Conservation (phyloP, 2,329 filamentous ascomycete genomes). For the Simplicillium sp. region DNA sequence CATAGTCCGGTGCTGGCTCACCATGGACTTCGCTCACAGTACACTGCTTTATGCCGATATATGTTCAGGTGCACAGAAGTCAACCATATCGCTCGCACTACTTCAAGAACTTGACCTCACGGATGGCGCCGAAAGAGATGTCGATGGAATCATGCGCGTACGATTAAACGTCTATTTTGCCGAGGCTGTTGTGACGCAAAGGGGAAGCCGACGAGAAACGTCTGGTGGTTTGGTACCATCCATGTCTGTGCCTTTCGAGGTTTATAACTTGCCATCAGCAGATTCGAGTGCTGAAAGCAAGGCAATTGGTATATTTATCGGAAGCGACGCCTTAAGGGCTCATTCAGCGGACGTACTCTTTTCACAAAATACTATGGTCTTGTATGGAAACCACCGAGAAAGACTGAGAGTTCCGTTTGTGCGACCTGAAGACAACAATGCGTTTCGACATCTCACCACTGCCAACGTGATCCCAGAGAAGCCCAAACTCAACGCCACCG, state of each 20-base stretch:
- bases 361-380: conserved; percentile 79
- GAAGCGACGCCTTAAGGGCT: conserved; percentile 75
- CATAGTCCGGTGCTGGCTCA: conserved; percentile 94
- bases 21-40: conserved; percentile 79
- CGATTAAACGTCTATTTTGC: conserved; percentile 80
- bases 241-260: conserved; percentile 70
- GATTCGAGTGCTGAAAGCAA: conserved; percentile 31
- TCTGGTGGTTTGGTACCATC: conserved; percentile 65
- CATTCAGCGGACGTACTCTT: conserved; percentile 88
- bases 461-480: conserved; percentile 44
- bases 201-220: conserved; percentile 61
- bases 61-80: conserved; percentile 85
- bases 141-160: conserved; percentile 58
- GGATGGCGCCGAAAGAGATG: conserved; percentile 54
- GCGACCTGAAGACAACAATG: conserved; percentile 74
- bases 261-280: conserved; percentile 42
- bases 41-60: conserved; percentile 85
- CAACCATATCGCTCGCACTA: conserved; percentile 67
- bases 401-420: conserved; percentile 88
- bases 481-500: conserved; percentile 47
- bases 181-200: conserved; percentile 74
- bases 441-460: conserved; percentile 71
- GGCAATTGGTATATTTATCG: conserved; percentile 75
- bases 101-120: conserved; percentile 64
- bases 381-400: conserved; percentile 79